These are phyloP conservation scores for Amniculicola lignicola DNA, from an alignment of 495 filamentous ascomycete genomes.

Conservation along the genomic window DNA sequence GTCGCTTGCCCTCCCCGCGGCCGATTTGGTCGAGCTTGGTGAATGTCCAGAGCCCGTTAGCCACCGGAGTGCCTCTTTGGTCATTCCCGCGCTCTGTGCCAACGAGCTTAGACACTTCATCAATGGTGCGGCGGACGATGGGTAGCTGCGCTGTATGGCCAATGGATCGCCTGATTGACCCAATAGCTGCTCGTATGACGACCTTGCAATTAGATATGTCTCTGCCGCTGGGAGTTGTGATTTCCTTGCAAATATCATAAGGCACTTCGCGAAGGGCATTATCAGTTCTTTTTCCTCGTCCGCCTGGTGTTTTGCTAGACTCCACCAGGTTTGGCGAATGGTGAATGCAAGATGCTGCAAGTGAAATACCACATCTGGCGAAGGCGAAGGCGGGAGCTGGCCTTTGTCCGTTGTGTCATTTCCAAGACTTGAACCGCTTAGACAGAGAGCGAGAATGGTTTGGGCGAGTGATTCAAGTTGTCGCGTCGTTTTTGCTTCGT, in stretches of 20 bases:
- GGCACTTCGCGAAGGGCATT: constrained; percentile 64
- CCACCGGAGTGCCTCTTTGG: constrained; percentile 28
- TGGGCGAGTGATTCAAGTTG: constrained; percentile 71
- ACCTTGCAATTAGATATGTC: constrained; percentile 36
- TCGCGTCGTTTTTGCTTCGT: constrained; percentile 58
- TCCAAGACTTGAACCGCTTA: constrained; percentile 53
- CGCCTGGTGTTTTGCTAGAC: constrained; percentile 62
- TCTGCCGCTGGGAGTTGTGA: constrained; percentile 23
- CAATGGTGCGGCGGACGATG: not conserved
- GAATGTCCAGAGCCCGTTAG: not conserved
- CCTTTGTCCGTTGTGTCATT: constrained; percentile 49
- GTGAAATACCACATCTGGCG: constrained; percentile 57
- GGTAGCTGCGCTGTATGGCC: not conserved
- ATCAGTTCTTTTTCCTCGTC: constrained; percentile 67
- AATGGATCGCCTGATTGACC: not conserved
- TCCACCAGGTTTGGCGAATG: constrained; percentile 67
- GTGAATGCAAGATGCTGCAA: constrained; percentile 68
- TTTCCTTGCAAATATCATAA: constrained; percentile 60
- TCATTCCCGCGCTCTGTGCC: constrained; percentile 23
- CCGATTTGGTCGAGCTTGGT: not conserved
- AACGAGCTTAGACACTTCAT: constrained; percentile 18
- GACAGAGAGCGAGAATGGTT: constrained; percentile 60
- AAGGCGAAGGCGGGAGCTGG: constrained; percentile 58
- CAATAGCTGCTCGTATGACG: constrained; percentile 15
- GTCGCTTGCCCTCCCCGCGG: constrained; percentile 8